Percentiles rank a stretch among this genome's conserved stretches.
Evolutionary conservation across 306 rosid species (phyloP).

Genomic region (Cicer cuneatum): DNA sequence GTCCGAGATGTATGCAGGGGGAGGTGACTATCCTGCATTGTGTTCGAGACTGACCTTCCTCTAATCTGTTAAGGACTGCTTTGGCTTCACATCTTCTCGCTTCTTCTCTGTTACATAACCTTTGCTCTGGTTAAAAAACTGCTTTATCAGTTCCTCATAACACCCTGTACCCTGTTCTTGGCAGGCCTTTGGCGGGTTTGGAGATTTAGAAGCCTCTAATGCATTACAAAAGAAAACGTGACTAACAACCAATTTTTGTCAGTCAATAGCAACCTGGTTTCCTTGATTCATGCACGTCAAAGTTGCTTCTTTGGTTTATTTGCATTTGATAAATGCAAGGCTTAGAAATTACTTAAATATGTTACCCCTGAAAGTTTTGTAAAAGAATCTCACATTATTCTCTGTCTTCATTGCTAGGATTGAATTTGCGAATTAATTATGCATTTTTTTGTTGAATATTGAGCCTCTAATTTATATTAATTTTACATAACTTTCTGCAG

Average conservation of each 20-base stretch:
- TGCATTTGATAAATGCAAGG: not conserved
- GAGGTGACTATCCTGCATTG: not conserved
- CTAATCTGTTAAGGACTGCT: not conserved
- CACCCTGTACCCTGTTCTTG: not conserved
- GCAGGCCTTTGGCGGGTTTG: not conserved
- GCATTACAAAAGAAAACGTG: not conserved
- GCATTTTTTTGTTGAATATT: conserved; percentile 22
- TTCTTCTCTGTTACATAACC: not conserved
- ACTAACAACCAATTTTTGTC: not conserved
- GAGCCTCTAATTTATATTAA: conserved; percentile 22
- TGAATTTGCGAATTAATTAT: conserved; percentile 5
- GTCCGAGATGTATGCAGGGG: not conserved
- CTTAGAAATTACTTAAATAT: conserved; percentile 18
- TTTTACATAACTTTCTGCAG: conserved; percentile 55
- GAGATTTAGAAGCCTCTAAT: not conserved
- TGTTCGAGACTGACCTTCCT: not conserved
- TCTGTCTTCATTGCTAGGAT: conserved; percentile 17
- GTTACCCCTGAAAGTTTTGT: conserved; percentile 6
- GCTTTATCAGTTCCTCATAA: not conserved
- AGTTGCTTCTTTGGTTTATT: not conserved
- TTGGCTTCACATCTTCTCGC: not conserved
- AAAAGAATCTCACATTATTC: conserved; percentile 13
- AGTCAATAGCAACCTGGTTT: not conserved
- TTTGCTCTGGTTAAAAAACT: not conserved
- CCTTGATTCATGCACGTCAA: not conserved